Evolutionary conservation across 768 basidiomycete genomes (phyloP).

Genomic region (Mycena metata): DNA sequence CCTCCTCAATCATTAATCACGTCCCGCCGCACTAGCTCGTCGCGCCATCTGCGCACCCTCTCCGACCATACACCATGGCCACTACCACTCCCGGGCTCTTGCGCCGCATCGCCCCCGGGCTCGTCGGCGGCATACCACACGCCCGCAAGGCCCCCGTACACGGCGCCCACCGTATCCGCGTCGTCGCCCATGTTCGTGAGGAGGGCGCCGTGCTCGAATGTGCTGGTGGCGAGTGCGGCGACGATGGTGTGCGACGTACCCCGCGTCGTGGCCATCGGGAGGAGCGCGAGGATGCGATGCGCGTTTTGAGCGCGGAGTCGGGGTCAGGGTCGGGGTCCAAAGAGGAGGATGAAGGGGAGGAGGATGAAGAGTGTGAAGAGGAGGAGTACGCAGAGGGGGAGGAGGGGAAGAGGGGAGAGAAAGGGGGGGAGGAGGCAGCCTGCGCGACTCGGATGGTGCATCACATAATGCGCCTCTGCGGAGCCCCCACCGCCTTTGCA

Average conservation of each 20-base stretch:
- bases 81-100: neutral
- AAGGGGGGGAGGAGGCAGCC: no score
- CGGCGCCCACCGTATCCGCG: constrained; percentile 61
- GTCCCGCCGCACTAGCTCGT: constrained; percentile 48
- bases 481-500: constrained; percentile 20
- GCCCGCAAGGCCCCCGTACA: constrained; percentile 61
- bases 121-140: constrained; percentile 56
- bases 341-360: no score
- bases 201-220: constrained; percentile 60
- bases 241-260: constrained; percentile 57
- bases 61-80: constrained; percentile 61
- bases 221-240: constrained; percentile 56
- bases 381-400: no score
- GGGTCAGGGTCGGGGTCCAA: no score
- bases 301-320: no score
- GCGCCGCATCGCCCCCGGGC: constrained; percentile 11
- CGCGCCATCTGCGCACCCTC: constrained; percentile 52
- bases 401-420: no score
- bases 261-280: constrained; percentile 48
- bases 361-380: no score
- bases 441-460: constrained; percentile 48
- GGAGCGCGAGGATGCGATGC: constrained; percentile 7
- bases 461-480: constrained; percentile 50
- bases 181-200: constrained; percentile 60
- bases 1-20: constrained; percentile 53